Conservation (phyloP, 306 rosid species). For the Adenanthera pavonina region DNA sequence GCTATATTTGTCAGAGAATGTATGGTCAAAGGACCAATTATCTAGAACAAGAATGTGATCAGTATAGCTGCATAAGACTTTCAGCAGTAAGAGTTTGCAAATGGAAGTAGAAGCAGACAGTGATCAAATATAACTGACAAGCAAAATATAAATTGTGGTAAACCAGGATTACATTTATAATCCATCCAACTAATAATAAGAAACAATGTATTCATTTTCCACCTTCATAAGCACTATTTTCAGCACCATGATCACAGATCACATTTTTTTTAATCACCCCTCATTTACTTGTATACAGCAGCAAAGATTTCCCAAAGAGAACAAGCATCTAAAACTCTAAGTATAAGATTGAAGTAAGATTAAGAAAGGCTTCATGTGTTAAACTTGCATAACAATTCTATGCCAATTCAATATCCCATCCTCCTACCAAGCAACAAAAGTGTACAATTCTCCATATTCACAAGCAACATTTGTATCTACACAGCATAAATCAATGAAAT, state of each 20-base stretch:
- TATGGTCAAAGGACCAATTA: slow-evolving; percentile 20
- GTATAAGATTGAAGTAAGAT: not conserved
- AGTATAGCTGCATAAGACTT: slow-evolving; percentile 8
- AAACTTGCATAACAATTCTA: not conserved
- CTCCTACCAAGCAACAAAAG: not conserved
- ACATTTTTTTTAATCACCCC: too few relatives aligned
- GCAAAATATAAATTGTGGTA: not conserved
- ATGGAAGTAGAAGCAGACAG: not conserved
- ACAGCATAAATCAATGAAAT: not conserved
- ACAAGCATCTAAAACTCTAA: not conserved
- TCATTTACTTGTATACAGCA: too few relatives aligned
- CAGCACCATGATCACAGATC: not conserved
- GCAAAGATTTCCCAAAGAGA: too few relatives aligned
- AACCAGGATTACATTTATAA: not conserved
- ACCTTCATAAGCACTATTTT: not conserved
- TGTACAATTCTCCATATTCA: not conserved
- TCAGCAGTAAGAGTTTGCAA: not conserved
- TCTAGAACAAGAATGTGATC: not conserved
- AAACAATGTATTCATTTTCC: not conserved
- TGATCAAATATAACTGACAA: not conserved
- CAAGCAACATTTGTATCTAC: not conserved
- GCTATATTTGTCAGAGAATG: not conserved
- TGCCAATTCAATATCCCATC: not conserved
- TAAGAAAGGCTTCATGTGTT: not conserved
- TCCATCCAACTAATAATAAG: not conserved